These are phyloP conservation scores for Aspergillus persii DNA, from an alignment of 2,329 filamentous ascomycete genomes.

Conservation along the genomic window DNA sequence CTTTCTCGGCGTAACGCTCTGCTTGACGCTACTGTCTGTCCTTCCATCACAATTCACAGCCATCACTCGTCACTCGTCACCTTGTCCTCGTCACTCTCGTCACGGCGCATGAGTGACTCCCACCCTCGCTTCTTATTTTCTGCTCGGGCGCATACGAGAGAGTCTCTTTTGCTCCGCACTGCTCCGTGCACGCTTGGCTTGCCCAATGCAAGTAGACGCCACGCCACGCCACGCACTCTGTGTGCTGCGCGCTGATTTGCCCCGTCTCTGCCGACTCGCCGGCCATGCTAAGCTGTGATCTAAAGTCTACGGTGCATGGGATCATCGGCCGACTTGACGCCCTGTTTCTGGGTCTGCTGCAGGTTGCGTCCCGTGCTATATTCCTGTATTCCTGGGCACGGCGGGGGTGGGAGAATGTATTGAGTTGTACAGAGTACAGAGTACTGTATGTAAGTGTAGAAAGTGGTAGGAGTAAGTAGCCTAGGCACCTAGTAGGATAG, in stretches of 20 bases:
- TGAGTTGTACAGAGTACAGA: not conserved
- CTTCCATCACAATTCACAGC: constrained; percentile 3
- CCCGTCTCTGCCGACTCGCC: constrained; percentile 1
- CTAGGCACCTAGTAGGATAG: too few species aligned
- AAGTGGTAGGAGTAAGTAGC: too few species aligned
- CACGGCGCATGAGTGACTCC: not conserved
- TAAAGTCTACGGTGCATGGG: constrained; percentile 22
- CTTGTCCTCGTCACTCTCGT: not conserved
- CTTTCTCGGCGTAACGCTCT: too few species aligned
- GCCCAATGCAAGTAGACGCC: not conserved
- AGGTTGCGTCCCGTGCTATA: not conserved
- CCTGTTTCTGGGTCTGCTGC: constrained; percentile 7
- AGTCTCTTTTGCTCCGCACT: not conserved
- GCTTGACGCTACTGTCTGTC: constrained; percentile 1
- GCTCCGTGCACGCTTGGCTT: not conserved
- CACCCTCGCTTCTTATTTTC: not conserved
- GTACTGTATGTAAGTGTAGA: too few species aligned
- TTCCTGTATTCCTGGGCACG: not conserved
- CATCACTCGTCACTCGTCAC: constrained; percentile 1
- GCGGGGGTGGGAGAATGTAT: not conserved
- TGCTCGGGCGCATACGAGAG: too few species aligned
- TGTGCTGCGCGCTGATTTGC: constrained; percentile 12
- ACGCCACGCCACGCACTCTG: not conserved
- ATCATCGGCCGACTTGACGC: constrained; percentile 18
- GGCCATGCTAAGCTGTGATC: constrained; percentile 20